Percentiles rank a stretch among this genome's conserved stretches.
phyloP scores from a whole-genome alignment of 179 eudicot genomes.

The Carnegiea gigantea region DNA sequence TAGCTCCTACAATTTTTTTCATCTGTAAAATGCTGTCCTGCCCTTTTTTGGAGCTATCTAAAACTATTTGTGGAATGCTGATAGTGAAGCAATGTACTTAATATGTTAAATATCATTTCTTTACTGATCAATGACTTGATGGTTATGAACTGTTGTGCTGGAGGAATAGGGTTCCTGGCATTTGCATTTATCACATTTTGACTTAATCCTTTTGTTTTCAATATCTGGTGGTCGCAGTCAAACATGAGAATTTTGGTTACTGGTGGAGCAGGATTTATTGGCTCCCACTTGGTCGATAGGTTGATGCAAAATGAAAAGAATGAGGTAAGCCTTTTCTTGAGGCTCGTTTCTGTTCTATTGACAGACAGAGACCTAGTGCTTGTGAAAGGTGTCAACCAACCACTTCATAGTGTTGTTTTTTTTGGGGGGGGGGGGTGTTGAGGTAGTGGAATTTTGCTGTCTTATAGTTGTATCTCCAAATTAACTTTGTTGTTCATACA shows the following conservation, averaged over 20 bases:
- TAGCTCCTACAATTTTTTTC: neutral
- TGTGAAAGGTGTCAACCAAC: neutral
- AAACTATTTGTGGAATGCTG: constrained; percentile 26
- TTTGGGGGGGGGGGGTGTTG: too few species aligned
- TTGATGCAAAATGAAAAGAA: constrained; percentile 94
- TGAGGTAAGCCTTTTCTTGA: constrained; percentile 51
- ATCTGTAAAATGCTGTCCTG: too few species aligned
- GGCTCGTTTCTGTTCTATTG: neutral
- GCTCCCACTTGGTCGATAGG: constrained; percentile 89
- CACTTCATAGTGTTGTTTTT: too few species aligned
- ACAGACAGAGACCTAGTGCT: neutral
- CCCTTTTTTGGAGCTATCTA: neutral
- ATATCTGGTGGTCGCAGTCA: constrained; percentile 48
- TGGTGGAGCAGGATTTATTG: constrained; percentile 99
- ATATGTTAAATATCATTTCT: neutral
- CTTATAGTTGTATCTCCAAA: neutral
- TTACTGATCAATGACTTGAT: constrained; percentile 13
- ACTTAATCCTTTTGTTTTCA: constrained; percentile 10
- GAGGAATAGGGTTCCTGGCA: neutral
- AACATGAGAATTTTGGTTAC: constrained; percentile 94
- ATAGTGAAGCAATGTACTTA: constrained; percentile 19
- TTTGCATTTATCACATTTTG: constrained; percentile 3
- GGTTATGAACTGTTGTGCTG: constrained; percentile 14
- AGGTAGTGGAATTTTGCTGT: neutral
- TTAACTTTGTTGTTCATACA: neutral